Conservation (phyloP, 345 rosid species). For the Nephelium lappaceum region DNA sequence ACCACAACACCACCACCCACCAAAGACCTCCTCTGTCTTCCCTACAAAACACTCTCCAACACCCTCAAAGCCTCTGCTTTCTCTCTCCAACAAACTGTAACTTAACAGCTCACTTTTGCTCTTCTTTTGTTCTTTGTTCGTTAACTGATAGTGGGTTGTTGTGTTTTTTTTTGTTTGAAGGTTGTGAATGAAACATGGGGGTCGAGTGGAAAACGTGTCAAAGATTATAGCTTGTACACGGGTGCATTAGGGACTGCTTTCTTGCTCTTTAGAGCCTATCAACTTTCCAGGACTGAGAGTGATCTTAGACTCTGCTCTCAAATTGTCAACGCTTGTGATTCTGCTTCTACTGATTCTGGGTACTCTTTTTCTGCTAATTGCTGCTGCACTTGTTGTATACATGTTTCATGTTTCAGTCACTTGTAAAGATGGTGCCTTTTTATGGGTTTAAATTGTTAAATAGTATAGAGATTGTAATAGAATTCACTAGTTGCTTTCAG, state of each 20-base stretch:
- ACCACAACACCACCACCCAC: conserved; percentile 14
- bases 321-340: conserved; percentile 63
- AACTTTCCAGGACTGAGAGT: conserved; percentile 42
- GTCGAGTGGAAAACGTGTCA: conserved; percentile 42
- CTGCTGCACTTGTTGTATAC: background rate
- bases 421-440: background rate
- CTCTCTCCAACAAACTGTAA: conserved; percentile 47
- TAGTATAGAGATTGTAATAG: background rate
- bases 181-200: conserved; percentile 66
- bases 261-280: conserved; percentile 57
- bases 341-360: conserved; percentile 60
- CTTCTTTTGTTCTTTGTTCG: background rate
- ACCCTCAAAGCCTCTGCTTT: conserved; percentile 44
- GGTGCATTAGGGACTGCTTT: conserved; percentile 71
- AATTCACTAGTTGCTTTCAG: background rate
- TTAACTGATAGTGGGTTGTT: background rate
- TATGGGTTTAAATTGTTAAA: background rate
- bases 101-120: background rate
- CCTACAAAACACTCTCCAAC: conserved; percentile 38
- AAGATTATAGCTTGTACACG: conserved; percentile 55
- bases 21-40: conserved; percentile 44
- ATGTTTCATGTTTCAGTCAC: background rate
- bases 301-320: conserved; percentile 62
- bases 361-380: conserved; percentile 20
- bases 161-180: conserved; percentile 23